These are phyloP conservation scores for Ensete glaucum DNA, from an alignment of 176 grass and related monocot species.

Conservation along the genomic window DNA sequence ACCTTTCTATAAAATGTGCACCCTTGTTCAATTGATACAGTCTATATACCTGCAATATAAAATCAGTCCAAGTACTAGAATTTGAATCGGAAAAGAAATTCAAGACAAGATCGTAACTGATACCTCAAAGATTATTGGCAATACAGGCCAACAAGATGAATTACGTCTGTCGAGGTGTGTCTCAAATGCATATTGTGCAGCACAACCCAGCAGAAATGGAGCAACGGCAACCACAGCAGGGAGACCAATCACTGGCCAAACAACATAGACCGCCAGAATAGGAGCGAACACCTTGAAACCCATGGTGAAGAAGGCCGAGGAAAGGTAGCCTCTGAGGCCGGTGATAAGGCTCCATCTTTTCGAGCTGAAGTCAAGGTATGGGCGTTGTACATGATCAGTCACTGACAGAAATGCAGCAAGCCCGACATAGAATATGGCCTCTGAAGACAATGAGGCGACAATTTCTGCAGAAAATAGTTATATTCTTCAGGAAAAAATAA, in stretches of 20 bases:
- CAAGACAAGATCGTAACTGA: not conserved
- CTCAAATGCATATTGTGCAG: slow-evolving; percentile 31
- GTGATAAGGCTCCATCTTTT: slow-evolving; percentile 30
- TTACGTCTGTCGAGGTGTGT: slow-evolving; percentile 8
- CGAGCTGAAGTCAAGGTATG: slow-evolving; percentile 20
- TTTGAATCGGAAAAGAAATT: not conserved
- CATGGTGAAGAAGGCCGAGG: slow-evolving; percentile 32
- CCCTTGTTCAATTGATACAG: slow-evolving; percentile 37
- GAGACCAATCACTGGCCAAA: slow-evolving; percentile 33
- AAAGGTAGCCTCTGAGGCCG: slow-evolving; percentile 27
- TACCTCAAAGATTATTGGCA: slow-evolving; percentile 41
- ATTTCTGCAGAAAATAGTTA: slow-evolving; percentile 13
- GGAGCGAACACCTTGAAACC: slow-evolving; percentile 33
- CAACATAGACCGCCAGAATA: slow-evolving; percentile 23
- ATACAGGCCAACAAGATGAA: slow-evolving; percentile 35
- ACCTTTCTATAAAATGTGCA: slow-evolving; percentile 32
- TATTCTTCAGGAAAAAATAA: not conserved
- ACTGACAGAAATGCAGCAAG: slow-evolving; percentile 18
- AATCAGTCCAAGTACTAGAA: not conserved
- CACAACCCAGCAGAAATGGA: slow-evolving; percentile 32
- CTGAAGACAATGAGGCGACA: slow-evolving; percentile 17
- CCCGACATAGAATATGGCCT: slow-evolving; percentile 22
- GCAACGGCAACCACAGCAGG: slow-evolving; percentile 22
- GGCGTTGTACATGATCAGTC: slow-evolving; percentile 13
- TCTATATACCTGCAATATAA: slow-evolving; percentile 25